Conservation (phyloP, 1,139 yeast genomes). For the Kurtzmaniella natalensis region DNA sequence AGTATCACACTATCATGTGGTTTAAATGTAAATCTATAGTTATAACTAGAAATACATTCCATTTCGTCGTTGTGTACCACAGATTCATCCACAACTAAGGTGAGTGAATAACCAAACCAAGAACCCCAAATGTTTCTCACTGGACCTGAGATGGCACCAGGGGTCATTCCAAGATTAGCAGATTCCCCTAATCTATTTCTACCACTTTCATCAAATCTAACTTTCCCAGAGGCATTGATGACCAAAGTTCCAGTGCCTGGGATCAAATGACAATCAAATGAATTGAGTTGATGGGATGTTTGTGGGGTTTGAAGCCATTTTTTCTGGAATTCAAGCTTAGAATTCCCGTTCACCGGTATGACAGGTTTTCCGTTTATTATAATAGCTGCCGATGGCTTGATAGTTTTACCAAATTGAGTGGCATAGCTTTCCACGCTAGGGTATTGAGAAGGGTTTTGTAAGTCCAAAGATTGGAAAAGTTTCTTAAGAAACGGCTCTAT, state of each 20-base stretch:
- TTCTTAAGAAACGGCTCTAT: conserved; percentile 43
- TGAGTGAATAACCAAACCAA: conserved; percentile 63
- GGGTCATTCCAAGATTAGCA: conserved; percentile 8
- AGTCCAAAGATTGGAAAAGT: conserved; percentile 35
- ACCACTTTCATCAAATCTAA: conserved; percentile 72
- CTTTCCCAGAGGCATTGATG: conserved; percentile 57
- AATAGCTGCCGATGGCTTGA: conserved; percentile 45
- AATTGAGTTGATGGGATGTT: conserved; percentile 58
- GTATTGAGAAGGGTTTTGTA: conserved; percentile 26
- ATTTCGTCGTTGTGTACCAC: conserved; percentile 37
- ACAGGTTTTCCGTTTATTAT: conserved; percentile 66
- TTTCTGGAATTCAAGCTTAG: conserved; percentile 57
- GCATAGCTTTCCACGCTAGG: conserved; percentile 47
- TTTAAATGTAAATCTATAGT: conserved; percentile 61
- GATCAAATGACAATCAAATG: conserved; percentile 64
- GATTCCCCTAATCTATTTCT: conserved; percentile 54
- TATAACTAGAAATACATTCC: conserved; percentile 51
- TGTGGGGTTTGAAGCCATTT: conserved; percentile 60
- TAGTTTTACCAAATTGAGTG: conserved; percentile 44
- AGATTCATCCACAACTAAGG: conserved; percentile 54
- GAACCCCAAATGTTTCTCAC: conserved; percentile 54
- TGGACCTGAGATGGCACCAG: conserved; percentile 1
- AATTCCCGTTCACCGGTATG: conserved; percentile 33
- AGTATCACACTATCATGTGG: conserved; percentile 54
- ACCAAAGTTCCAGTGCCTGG: conserved; percentile 62